These are phyloP conservation scores for Sarocladium oryzae DNA, from an alignment of 2,329 filamentous ascomycete genomes.

Conservation along the genomic window DNA sequence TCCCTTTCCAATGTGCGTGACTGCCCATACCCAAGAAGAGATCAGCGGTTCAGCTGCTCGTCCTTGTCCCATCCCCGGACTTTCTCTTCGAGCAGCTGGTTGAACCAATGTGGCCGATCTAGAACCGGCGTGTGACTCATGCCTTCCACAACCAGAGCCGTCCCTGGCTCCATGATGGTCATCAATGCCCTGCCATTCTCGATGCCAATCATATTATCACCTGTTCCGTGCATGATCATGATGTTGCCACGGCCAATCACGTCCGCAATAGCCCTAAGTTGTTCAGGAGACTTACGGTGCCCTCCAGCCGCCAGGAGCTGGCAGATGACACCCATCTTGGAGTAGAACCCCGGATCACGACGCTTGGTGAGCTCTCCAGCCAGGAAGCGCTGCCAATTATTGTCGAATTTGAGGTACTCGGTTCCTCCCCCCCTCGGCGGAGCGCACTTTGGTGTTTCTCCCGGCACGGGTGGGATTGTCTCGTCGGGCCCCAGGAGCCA, in stretches of 20 bases:
- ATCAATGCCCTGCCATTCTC: slow-evolving; percentile 65
- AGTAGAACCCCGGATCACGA: slow-evolving; percentile 52
- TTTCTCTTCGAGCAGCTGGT: slow-evolving; percentile 51
- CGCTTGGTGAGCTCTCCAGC: slow-evolving; percentile 74
- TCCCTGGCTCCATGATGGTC: slow-evolving; percentile 54
- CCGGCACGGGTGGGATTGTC: slow-evolving; percentile 39
- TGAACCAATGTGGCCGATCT: slow-evolving; percentile 66
- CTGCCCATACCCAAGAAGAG: not conserved
- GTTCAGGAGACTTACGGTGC: slow-evolving; percentile 65
- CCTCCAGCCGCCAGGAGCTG: slow-evolving; percentile 75
- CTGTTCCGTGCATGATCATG: slow-evolving; percentile 67
- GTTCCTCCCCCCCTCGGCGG: slow-evolving; percentile 19
- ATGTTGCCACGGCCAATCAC: slow-evolving; percentile 67
- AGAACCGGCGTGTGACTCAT: slow-evolving; percentile 70
- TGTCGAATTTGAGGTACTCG: slow-evolving; percentile 54
- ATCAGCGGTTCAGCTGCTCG: not conserved
- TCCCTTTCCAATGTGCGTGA: too few relatives aligned
- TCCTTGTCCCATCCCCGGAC: slow-evolving; percentile 36
- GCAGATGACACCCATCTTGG: slow-evolving; percentile 61
- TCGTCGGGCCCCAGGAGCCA: slow-evolving; percentile 61
- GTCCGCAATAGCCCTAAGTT: slow-evolving; percentile 60
- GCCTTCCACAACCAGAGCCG: slow-evolving; percentile 57
- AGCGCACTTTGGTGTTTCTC: slow-evolving; percentile 32
- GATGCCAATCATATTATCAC: slow-evolving; percentile 71
- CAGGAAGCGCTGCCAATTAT: slow-evolving; percentile 75